These are phyloP conservation scores for Tremella fuciformis DNA, from an alignment of 768 basidiomycete genomes.

Conservation along the genomic window DNA sequence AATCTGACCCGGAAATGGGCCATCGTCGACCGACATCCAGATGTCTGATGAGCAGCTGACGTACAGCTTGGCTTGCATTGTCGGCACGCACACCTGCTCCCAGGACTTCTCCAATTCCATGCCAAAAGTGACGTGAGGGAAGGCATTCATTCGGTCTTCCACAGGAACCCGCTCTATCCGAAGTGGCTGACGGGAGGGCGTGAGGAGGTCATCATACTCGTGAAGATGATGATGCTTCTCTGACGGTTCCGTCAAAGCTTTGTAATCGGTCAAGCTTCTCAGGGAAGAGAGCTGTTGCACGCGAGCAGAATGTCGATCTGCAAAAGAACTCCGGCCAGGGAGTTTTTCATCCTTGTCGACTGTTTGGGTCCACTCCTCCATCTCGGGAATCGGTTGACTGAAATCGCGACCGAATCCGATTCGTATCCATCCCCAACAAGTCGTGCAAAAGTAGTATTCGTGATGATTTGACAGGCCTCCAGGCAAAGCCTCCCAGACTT, in stretches of 20 bases:
- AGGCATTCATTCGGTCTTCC: constrained; percentile 24
- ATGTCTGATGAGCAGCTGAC: constrained; percentile 38
- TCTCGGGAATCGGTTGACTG: constrained; percentile 11
- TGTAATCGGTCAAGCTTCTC: constrained; percentile 22
- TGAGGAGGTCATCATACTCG: constrained; percentile 18
- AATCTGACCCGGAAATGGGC: constrained; percentile 37
- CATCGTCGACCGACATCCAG: constrained; percentile 33
- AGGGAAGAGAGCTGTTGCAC: constrained; percentile 11
- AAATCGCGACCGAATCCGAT: constrained; percentile 18
- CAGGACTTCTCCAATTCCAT: constrained; percentile 13
- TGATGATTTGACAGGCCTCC: constrained; percentile 20
- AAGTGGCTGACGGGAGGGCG: neutral
- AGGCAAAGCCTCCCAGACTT: constrained; percentile 39
- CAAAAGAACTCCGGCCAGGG: neutral
- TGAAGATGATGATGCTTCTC: constrained; percentile 30
- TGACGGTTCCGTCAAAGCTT: constrained; percentile 1
- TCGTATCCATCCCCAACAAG: constrained; percentile 41
- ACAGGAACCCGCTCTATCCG: constrained; percentile 25
- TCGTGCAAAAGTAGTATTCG: constrained; percentile 42
- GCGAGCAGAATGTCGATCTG: constrained; percentile 9
- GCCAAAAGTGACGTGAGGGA: constrained; percentile 35
- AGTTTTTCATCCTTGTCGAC: neutral
- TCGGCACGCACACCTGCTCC: constrained; percentile 9
- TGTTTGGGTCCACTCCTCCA: constrained; percentile 20
- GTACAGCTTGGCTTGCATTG: constrained; percentile 20